A percentile compares a stretch with the other conserved stretches of the same genome.
These are phyloP conservation scores for Phlegmacium glaucopus DNA, from an alignment of 768 basidiomycete species.

Conservation along the genomic window DNA sequence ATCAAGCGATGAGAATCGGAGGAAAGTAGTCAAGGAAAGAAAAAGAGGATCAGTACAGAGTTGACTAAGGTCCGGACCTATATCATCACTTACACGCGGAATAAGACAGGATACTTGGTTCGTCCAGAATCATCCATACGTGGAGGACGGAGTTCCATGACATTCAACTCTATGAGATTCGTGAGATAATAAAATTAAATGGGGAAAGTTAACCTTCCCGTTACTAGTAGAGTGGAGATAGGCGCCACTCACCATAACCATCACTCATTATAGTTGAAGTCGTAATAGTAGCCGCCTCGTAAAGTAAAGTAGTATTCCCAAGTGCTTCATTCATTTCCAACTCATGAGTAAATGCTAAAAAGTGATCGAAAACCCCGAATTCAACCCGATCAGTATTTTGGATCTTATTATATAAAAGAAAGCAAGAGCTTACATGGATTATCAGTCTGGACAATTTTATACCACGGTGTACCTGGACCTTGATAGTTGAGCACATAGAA, in stretches of 20 bases:
- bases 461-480: conserved; percentile 87
- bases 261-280: conserved; percentile 76
- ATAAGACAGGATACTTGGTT: conserved; percentile 92
- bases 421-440: conserved; percentile 33
- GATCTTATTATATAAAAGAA: background rate
- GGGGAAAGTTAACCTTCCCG: background rate
- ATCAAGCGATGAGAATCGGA: background rate
- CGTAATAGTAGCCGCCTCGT: conserved; percentile 65
- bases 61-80: background rate
- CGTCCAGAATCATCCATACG: conserved; percentile 93
- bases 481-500: conserved; percentile 80
- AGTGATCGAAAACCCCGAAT: conserved; percentile 1
- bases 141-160: conserved; percentile 87
- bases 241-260: conserved; percentile 63
- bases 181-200: background rate
- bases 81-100: conserved; percentile 61
- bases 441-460: conserved; percentile 63
- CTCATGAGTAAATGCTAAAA: conserved; percentile 56
- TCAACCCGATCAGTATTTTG: conserved; percentile 1
- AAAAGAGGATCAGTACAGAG: background rate
- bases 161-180: conserved; percentile 68
- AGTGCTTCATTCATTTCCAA: conserved; percentile 72
- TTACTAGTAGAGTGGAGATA: background rate
- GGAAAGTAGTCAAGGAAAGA: background rate
- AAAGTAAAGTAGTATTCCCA: conserved; percentile 59